phyloP scores from a whole-genome alignment of 768 basidiomycete species.

The Mycena olivaceomarginata region DNA sequence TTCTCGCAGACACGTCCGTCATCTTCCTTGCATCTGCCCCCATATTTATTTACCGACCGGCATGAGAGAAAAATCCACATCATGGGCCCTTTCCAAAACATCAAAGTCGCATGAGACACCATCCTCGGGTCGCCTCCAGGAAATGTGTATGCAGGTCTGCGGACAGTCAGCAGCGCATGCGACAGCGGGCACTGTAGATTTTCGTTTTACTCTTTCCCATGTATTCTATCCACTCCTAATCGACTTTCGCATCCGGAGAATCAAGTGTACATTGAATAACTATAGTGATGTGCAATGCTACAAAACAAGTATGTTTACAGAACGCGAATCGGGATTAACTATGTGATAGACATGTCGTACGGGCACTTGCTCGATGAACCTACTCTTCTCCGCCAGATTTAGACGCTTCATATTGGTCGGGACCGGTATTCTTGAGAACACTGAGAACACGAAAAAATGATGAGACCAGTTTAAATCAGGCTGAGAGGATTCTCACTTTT shows the following conservation, averaged over 20 bases:
- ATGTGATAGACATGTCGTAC: slow-evolving; percentile 31
- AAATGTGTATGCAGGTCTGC: slow-evolving; percentile 92
- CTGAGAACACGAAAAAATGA: slow-evolving; percentile 54
- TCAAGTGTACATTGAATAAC: neutral
- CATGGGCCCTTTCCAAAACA: slow-evolving; percentile 98
- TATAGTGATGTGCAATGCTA: slow-evolving; percentile 42
- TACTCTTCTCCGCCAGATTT: slow-evolving; percentile 51
- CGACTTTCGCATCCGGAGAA: slow-evolving; percentile 21
- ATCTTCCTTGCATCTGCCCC: neutral
- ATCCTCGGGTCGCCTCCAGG: slow-evolving; percentile 97
- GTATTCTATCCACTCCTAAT: slow-evolving; percentile 23
- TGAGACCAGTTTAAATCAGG: neutral
- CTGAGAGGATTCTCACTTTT: slow-evolving; percentile 70
- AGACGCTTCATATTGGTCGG: slow-evolving; percentile 70
- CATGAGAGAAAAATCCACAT: slow-evolving; percentile 94
- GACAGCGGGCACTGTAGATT: slow-evolving; percentile 87
- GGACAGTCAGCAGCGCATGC: slow-evolving; percentile 96
- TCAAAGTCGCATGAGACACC: slow-evolving; percentile 97
- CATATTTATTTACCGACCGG: slow-evolving; percentile 28
- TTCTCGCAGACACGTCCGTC: slow-evolving; percentile 96
- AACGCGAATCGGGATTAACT: slow-evolving; percentile 24
- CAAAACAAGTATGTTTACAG: slow-evolving; percentile 39
- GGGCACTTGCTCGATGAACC: slow-evolving; percentile 5
- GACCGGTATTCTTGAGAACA: slow-evolving; percentile 66
- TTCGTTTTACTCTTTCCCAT: slow-evolving; percentile 25